A percentile compares a stretch with the other conserved stretches of the same genome.
Evolutionary conservation across 2,329 filamentous ascomycete species (phyloP).

Genomic region (Cylindrodendrum hubeiense): DNA sequence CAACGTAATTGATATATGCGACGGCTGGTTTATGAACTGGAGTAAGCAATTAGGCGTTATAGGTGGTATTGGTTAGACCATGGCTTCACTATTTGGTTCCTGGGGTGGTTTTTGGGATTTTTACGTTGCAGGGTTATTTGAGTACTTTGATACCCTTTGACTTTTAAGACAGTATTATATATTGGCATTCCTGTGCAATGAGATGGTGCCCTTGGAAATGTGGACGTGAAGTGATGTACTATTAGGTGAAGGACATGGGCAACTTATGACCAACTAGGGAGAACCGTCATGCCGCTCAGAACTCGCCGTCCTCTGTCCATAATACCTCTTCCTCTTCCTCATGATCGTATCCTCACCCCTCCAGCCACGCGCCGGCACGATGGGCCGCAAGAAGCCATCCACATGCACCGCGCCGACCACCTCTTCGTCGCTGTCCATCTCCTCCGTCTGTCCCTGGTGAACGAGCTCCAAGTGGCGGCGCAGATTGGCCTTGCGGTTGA

Average conservation of each 20-base stretch:
- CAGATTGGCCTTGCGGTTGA: constrained; percentile 52
- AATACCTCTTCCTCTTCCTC: constrained; percentile 47
- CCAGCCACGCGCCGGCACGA: constrained; percentile 64
- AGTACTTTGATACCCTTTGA: constrained; percentile 51
- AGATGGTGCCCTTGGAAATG: background rate
- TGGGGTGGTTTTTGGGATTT: constrained; percentile 25
- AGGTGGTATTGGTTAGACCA: constrained; percentile 12
- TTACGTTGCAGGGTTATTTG: constrained; percentile 46
- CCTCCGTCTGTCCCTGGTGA: constrained; percentile 52
- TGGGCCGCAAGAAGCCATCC: constrained; percentile 74
- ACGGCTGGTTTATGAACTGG: constrained; percentile 7
- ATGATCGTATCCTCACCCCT: constrained; percentile 50
- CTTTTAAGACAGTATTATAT: constrained; percentile 37
- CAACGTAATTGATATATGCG: constrained; percentile 1
- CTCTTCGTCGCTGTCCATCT: constrained; percentile 62
- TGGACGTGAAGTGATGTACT: background rate
- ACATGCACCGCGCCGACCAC: constrained; percentile 74
- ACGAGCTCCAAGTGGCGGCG: constrained; percentile 53
- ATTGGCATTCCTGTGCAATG: constrained; percentile 23
- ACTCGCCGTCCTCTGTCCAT: constrained; percentile 36
- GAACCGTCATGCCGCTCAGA: constrained; percentile 25
- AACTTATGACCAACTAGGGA: background rate
- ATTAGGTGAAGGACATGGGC: background rate
- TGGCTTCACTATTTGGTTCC: constrained; percentile 24
- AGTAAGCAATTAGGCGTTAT: constrained; percentile 27